A percentile compares a stretch with the other conserved stretches of the same genome.
Evolutionary conservation across 1,284 basidiomycete species (phyloP).

Genomic region (Porogramme epimiltina): DNA sequence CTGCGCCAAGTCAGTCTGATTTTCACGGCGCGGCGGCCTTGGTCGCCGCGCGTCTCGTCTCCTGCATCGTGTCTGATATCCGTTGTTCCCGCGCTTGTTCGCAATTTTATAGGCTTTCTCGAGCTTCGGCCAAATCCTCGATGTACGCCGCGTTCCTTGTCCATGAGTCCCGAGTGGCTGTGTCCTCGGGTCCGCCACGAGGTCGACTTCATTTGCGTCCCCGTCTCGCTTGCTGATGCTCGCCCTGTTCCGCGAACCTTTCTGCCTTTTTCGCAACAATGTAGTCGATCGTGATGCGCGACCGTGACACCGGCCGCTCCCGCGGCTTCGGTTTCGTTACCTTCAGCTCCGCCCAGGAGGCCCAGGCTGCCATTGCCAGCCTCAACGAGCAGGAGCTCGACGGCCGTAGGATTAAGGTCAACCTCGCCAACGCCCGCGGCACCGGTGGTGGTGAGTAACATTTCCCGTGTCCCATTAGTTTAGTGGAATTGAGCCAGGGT

Average conservation of each 20-base stretch:
- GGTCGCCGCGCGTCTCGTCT: constrained; percentile 36
- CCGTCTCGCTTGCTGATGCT: constrained; percentile 16
- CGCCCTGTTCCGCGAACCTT: constrained; percentile 13
- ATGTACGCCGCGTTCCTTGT: constrained; percentile 56
- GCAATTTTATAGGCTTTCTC: constrained; percentile 64
- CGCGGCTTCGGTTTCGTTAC: constrained; percentile 98
- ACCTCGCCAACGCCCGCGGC: constrained; percentile 88
- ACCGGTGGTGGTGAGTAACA: constrained; percentile 39
- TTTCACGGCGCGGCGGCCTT: constrained; percentile 37
- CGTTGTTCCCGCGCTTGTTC: constrained; percentile 28
- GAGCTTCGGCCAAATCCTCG: constrained; percentile 66
- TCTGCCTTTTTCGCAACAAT: constrained; percentile 27
- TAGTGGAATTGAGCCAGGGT: constrained; percentile 2
- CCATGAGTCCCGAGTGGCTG: constrained; percentile 19
- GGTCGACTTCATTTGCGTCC: constrained; percentile 1
- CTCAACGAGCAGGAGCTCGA: constrained; percentile 95
- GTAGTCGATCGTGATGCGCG: constrained; percentile 95
- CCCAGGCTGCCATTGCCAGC: constrained; percentile 74
- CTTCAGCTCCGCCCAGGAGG: constrained; percentile 64
- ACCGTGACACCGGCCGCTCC: constrained; percentile 94
- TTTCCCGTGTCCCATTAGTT: not conserved
- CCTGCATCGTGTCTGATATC: constrained; percentile 33
- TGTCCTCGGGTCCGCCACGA: constrained; percentile 11
- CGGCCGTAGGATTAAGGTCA: constrained; percentile 91
- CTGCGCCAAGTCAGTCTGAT: constrained; percentile 80